Evolutionary conservation across 371 early-diverging fungal genomes (phyloP).

Genomic region (Caulochytrium protostelioides): DNA sequence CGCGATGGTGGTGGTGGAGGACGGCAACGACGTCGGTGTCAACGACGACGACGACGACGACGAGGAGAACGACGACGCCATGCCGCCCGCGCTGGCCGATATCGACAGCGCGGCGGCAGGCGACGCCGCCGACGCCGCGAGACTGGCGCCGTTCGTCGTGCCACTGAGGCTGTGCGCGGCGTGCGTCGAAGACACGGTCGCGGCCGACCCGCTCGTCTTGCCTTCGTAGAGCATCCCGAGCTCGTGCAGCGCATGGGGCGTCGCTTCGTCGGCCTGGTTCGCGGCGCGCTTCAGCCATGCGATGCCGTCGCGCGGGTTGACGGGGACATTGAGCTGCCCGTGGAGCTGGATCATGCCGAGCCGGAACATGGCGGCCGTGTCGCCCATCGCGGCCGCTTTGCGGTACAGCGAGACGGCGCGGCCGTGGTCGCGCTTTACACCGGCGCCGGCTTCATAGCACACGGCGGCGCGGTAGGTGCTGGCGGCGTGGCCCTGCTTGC

Average conservation of each 20-base stretch:
- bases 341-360: conserved; percentile 53
- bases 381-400: conserved; percentile 82
- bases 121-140: no score
- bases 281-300: conserved; percentile 82
- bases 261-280: conserved; percentile 59
- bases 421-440: conserved; percentile 59
- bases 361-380: conserved; percentile 88
- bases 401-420: conserved; percentile 78
- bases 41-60: no score
- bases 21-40: no score
- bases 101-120: conserved; percentile 32
- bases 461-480: conserved; percentile 86
- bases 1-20: no score
- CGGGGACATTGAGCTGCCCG: conserved; percentile 24
- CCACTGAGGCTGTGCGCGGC: neutral
- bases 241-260: conserved; percentile 83
- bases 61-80: no score
- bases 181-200: neutral
- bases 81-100: no score
- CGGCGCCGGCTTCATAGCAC: conserved; percentile 85
- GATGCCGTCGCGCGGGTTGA: conserved; percentile 65
- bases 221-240: conserved; percentile 69
- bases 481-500: conserved; percentile 74
- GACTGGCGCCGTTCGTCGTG: no score
- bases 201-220: conserved; percentile 1